Evolutionary conservation across 129 eudicot species (phyloP), one percentile per base, ranked within the genome.

Genomic region (Tanacetum coccineum): DNA sequence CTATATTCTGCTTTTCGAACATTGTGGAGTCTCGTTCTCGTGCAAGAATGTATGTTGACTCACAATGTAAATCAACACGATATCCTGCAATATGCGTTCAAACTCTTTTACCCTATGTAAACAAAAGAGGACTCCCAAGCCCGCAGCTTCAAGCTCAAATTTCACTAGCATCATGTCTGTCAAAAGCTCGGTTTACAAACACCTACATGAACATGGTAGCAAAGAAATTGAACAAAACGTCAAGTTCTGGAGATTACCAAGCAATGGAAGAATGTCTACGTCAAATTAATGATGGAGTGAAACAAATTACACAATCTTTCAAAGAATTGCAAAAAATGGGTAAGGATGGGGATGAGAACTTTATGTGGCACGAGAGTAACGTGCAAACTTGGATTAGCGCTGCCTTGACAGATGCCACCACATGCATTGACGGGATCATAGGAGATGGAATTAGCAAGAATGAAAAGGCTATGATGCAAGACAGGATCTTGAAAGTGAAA

Each of bases 351-450:
- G 76, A 67, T 30, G 77, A 64, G 11, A 58, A 86, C 17, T 89
- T 89, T 20, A 45, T 75, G 11, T 89, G 96, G 95, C 90, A 84
- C 39, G 80, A 79, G 65, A 84, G 88, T 72, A 89, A 89, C 25
- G 81, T 89, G 14, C 74, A 81, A 8, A 84, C 83, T 8, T 90
- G 95, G 95, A 70, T 82, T 20, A 90, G 91, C 59, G 81, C 97
- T 3, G 97, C 95, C 45, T 70, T 80, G 19, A 82, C 89, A 1
- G 95, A 82, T 59, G 74, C 90, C 52, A 76, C 81, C 0, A 11
- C 62, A 2, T 90, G 97, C 25, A 30, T 87, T 5, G 88, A 81
- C 19, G 88, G 81, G 11, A 54, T 87, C 39, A 58, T 59, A 1
- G 87, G 85, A 21, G 54, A 40, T 45, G 79, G 64, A 44, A 68